Conservation (phyloP, 176 grass and related monocot genomes). For the Musa beccarii region DNA sequence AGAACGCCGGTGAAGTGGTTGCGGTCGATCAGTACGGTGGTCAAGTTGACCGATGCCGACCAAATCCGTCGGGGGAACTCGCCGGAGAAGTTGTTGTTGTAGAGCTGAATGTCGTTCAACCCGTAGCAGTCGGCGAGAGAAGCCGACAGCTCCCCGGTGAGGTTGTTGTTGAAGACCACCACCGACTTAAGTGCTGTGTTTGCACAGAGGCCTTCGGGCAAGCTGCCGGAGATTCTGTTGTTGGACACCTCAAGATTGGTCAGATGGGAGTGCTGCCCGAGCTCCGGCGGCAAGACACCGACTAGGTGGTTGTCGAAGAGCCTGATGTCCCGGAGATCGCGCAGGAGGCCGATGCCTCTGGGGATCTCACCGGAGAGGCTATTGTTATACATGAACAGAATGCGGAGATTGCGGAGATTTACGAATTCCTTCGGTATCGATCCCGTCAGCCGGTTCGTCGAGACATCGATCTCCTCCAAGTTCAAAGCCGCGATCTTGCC, state of each 20-base stretch:
- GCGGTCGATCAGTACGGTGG: slow-evolving; percentile 41
- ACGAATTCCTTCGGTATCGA: not conserved
- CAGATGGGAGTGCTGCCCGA: slow-evolving; percentile 54
- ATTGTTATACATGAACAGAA: slow-evolving; percentile 9
- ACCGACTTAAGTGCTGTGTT: slow-evolving; percentile 29
- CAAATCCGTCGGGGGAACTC: slow-evolving; percentile 43
- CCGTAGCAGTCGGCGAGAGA: slow-evolving; percentile 21
- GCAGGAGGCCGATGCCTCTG: slow-evolving; percentile 3
- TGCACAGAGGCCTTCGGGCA: slow-evolving; percentile 43
- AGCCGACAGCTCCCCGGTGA: slow-evolving; percentile 39
- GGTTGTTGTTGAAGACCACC: slow-evolving; percentile 54
- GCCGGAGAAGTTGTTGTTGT: slow-evolving; percentile 54
- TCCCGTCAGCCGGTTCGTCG: not conserved
- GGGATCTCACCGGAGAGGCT: slow-evolving; percentile 1
- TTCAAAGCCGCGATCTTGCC: not conserved
- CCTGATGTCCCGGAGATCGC: slow-evolving; percentile 1
- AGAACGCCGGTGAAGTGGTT: slow-evolving; percentile 51
- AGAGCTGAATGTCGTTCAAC: slow-evolving; percentile 41
- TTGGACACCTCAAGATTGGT: slow-evolving; percentile 38
- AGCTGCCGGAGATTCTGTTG: slow-evolving; percentile 40
- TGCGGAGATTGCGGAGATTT: slow-evolving; percentile 3
- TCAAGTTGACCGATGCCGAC: slow-evolving; percentile 23
- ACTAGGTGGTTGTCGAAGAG: slow-evolving; percentile 10
- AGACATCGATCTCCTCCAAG: slow-evolving; percentile 5
- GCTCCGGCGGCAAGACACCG: slow-evolving; percentile 18